phyloP scores from a whole-genome alignment of 2,329 filamentous ascomycete species.

The Aspergillus sp. region DNA sequence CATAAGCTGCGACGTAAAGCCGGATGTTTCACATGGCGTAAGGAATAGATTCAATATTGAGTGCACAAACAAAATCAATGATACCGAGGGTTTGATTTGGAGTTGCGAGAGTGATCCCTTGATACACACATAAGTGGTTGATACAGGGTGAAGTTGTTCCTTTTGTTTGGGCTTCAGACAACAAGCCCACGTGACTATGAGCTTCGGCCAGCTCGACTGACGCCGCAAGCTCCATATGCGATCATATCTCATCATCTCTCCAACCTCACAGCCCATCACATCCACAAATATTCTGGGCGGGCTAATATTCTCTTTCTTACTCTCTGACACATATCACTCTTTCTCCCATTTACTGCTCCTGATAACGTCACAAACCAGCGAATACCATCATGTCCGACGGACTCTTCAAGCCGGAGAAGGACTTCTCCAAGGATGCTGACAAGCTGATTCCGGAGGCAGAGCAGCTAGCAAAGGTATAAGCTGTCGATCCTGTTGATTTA shows the following conservation, averaged over 20 bases:
- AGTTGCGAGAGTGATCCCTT: background rate
- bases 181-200: slow-evolving; percentile 29
- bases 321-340: slow-evolving; percentile 3
- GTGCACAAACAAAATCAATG: background rate
- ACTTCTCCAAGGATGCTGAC: slow-evolving; percentile 96
- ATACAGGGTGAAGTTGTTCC: background rate
- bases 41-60: background rate
- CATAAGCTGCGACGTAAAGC: background rate
- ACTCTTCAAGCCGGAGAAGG: slow-evolving; percentile 91
- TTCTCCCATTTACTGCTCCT: background rate
- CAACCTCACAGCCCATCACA: slow-evolving; percentile 1
- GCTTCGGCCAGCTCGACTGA: slow-evolving; percentile 29
- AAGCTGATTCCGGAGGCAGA: slow-evolving; percentile 87
- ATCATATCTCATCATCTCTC: slow-evolving; percentile 14
- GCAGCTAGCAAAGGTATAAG: slow-evolving; percentile 75
- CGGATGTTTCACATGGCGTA: background rate
- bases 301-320: background rate
- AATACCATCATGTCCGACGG: slow-evolving; percentile 72
- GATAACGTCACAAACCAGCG: slow-evolving; percentile 15
- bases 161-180: background rate
- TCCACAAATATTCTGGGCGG: slow-evolving; percentile 15
- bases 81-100: background rate
- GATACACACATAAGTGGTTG: background rate
- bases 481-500: background rate
- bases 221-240: slow-evolving; percentile 12